phyloP scores from a whole-genome alignment of 2,329 filamentous ascomycete species.

The Rutstroemia sp. region DNA sequence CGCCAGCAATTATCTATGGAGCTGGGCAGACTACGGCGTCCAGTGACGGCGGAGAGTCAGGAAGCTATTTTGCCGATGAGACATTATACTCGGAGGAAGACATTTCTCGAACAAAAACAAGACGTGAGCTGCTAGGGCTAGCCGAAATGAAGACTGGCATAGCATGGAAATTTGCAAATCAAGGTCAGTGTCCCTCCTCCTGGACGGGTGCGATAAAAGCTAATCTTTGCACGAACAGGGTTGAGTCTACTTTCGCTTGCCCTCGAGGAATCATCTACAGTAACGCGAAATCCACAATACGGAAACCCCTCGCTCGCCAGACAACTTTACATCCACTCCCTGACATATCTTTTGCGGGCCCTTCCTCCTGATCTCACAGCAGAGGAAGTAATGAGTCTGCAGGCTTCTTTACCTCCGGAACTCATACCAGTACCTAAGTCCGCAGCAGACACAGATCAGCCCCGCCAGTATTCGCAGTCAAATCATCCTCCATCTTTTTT shows the following conservation, averaged over 20 bases:
- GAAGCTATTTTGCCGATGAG: conserved; percentile 12
- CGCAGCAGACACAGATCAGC: conserved; percentile 1
- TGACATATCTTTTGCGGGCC: conserved; percentile 57
- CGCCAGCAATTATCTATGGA: conserved; percentile 20
- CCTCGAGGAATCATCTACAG: conserved; percentile 36
- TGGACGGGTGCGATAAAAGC: not conserved
- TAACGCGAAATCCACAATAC: conserved; percentile 25
- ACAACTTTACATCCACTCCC: conserved; percentile 55
- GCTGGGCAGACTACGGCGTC: not conserved
- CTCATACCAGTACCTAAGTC: conserved; percentile 20
- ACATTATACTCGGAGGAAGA: conserved; percentile 18
- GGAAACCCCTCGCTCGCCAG: conserved; percentile 43
- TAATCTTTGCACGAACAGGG: conserved; percentile 28
- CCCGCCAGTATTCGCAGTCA: conserved; percentile 15
- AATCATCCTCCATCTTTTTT: conserved; percentile 39
- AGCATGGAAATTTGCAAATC: conserved; percentile 43
- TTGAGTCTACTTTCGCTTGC: conserved; percentile 40
- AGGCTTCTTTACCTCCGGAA: conserved; percentile 40
- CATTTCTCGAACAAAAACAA: not conserved
- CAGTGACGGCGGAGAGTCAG: not conserved
- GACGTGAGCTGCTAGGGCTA: conserved; percentile 13
- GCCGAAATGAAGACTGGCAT: conserved; percentile 32
- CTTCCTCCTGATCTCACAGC: conserved; percentile 50
- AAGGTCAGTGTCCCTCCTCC: conserved; percentile 32
- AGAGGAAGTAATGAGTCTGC: conserved; percentile 46